Percentiles rank a stretch among this genome's conserved stretches.
phyloP scores from a whole-genome alignment of 1,284 basidiomycete genomes.

The Amylostereum chailletii region DNA sequence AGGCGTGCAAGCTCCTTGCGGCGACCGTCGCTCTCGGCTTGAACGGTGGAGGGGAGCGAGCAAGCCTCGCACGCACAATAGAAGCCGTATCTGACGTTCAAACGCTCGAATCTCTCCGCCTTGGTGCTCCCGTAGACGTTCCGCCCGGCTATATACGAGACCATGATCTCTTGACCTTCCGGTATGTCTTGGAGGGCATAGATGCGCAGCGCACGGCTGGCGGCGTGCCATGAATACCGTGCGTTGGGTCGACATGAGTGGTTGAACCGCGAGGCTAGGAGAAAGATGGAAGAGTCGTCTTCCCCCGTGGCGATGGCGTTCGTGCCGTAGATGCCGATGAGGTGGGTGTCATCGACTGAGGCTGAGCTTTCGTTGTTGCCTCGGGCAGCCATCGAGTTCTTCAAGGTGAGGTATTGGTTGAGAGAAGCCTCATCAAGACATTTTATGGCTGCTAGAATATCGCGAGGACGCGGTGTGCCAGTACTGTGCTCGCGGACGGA shows the following conservation, averaged over 20 bases:
- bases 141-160: constrained; percentile 13
- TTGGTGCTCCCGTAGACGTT: constrained; percentile 14
- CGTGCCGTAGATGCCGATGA: not conserved
- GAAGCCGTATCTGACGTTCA: constrained; percentile 9
- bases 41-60: constrained; percentile 3
- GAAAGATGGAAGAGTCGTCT: not conserved
- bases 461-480: too few species aligned
- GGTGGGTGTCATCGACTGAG: too few species aligned
- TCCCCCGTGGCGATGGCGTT: constrained; percentile 2
- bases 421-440: too few species aligned
- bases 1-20: not conserved
- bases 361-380: too few species aligned
- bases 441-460: too few species aligned
- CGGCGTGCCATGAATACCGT: constrained; percentile 5
- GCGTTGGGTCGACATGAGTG: constrained; percentile 11
- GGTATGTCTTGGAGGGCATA: constrained; percentile 2
- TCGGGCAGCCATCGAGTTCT: too few species aligned
- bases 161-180: constrained; percentile 6
- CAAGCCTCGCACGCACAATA: constrained; percentile 14
- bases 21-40: constrained; percentile 9
- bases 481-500: not conserved
- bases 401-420: too few species aligned
- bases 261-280: constrained; percentile 8
- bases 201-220: constrained; percentile 3
- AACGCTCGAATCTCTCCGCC: constrained; percentile 5